Base-by-base conservation (phyloP, 805 yeast genomes). In the Starmerella riodocensis region DNA sequence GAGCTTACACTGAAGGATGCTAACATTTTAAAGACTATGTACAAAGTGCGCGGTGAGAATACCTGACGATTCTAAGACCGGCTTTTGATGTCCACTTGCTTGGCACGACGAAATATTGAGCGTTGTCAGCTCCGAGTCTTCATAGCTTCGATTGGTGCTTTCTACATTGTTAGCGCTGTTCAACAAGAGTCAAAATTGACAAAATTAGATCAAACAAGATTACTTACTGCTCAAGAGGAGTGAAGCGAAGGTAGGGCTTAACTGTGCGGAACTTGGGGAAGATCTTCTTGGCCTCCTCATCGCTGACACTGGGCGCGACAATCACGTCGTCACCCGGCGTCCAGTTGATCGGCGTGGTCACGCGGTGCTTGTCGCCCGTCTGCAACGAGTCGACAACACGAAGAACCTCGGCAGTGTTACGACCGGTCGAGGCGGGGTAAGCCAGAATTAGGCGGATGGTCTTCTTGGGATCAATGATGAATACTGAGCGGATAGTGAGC, bases 281-380 rank as follows among this genome's bases (percentile, higher is more conserved):
- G 63, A 82, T 76, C 57, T 75, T 74, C 67, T 76, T 76, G 32
- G 86, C 86, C 52, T 70, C 85, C 58, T 76, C 91, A 63, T 85
- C 79, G 45, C 83, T 70, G 45, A 85, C 84, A 37, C 79, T 63
- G 53, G 94, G 94, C 60, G 88, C 94, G 49, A 86, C 86, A 62
- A 85, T 85, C 47, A 86, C 96, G 61, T 85, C 95, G 48, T 84
- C 78, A 54, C 94, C 95, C 39, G 73, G 77, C 42, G 71, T 72
- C 95, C 95, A 84, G 74, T 85, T 78, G 61, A 86, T 80, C 51
- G 94, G 94, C 41, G 96, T 86, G 49, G 86, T 88, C 54, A 85
- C 73, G 58, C 93, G 82, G 68, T 78, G 69, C 62, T 75, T 74
- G 66, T 85, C 96, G 53, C 84, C 82, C 48, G 75, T 66, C 69